phyloP scores from a whole-genome alignment of 2,329 filamentous ascomycete genomes.

The Paecilomyces dactylethromorphus region DNA sequence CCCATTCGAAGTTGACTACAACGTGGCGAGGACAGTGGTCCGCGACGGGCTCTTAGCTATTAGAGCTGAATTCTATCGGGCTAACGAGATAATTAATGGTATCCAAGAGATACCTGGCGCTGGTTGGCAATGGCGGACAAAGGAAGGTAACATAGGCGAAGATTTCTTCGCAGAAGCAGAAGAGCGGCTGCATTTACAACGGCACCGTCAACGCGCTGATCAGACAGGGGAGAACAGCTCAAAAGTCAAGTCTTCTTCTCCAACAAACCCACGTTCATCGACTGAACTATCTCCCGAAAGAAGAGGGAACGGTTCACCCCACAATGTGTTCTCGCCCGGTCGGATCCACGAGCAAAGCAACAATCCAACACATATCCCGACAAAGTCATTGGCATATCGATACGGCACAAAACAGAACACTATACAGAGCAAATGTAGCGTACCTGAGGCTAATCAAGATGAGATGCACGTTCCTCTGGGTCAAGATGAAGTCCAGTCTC shows the following conservation, averaged over 20 bases:
- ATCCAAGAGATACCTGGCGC: slow-evolving; percentile 32
- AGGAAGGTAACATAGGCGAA: slow-evolving; percentile 15
- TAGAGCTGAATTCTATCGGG: slow-evolving; percentile 75
- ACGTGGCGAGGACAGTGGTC: slow-evolving; percentile 79
- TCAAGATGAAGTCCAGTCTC: neutral
- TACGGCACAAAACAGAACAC: neutral
- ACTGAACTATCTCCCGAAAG: neutral
- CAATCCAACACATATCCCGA: neutral
- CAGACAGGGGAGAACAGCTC: too few relatives aligned
- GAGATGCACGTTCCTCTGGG: neutral
- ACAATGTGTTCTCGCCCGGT: neutral
- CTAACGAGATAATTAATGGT: slow-evolving; percentile 62
- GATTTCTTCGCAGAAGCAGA: slow-evolving; percentile 18
- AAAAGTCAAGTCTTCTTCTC: too few relatives aligned
- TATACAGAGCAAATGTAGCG: too few relatives aligned
- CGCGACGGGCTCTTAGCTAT: slow-evolving; percentile 76
- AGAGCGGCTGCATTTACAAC: slow-evolving; percentile 3
- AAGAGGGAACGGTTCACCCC: neutral
- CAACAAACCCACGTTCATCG: neutral
- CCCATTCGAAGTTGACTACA: slow-evolving; percentile 82
- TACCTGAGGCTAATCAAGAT: neutral
- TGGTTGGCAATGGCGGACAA: slow-evolving; percentile 15
- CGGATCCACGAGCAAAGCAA: neutral
- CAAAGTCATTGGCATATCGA: neutral
- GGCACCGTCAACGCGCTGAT: neutral